Evolutionary conservation across 306 rosid species (phyloP).

Genomic region (Fragaria ananassa): DNA sequence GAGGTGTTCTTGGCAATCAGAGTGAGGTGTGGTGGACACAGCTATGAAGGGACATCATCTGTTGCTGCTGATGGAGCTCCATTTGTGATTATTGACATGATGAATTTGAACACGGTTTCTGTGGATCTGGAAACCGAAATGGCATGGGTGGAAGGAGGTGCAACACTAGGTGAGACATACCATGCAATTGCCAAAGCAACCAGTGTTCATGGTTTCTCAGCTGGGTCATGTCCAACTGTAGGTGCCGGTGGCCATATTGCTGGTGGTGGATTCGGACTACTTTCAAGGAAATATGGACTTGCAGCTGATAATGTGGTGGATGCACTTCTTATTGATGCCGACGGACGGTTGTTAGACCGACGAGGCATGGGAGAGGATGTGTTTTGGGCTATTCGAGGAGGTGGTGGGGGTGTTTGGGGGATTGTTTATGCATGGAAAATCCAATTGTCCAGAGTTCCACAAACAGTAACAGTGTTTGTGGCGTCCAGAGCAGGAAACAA

Average conservation of each 20-base stretch:
- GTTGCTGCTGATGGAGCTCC: constrained; percentile 39
- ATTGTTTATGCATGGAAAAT: constrained; percentile 75
- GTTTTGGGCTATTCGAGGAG: constrained; percentile 91
- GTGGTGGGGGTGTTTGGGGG: constrained; percentile 81
- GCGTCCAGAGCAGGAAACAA: constrained; percentile 48
- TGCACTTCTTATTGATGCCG: constrained; percentile 53
- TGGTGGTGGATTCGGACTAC: constrained; percentile 70
- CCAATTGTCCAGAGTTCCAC: constrained; percentile 47
- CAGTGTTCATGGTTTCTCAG: constrained; percentile 59
- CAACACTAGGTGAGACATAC: constrained; percentile 77
- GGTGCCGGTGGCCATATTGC: constrained; percentile 80
- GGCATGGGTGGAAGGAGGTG: constrained; percentile 87
- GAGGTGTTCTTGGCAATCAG: constrained; percentile 37
- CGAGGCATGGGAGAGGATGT: constrained; percentile 73
- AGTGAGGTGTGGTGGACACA: constrained; percentile 72
- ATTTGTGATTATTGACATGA: constrained; percentile 68
- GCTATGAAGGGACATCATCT: constrained; percentile 79
- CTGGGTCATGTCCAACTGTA: constrained; percentile 83
- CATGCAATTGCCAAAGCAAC: constrained; percentile 57
- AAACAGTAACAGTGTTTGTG: constrained; percentile 40
- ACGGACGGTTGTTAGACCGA: constrained; percentile 43
- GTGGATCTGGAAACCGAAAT: constrained; percentile 50
- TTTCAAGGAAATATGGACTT: constrained; percentile 66
- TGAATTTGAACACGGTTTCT: constrained; percentile 54
- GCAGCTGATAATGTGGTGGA: constrained; percentile 76